Evolutionary conservation across 2,329 filamentous ascomycete genomes (phyloP), one percentile per base, ranked within the genome.

Genomic region (Trichophyton schoenleinii): DNA sequence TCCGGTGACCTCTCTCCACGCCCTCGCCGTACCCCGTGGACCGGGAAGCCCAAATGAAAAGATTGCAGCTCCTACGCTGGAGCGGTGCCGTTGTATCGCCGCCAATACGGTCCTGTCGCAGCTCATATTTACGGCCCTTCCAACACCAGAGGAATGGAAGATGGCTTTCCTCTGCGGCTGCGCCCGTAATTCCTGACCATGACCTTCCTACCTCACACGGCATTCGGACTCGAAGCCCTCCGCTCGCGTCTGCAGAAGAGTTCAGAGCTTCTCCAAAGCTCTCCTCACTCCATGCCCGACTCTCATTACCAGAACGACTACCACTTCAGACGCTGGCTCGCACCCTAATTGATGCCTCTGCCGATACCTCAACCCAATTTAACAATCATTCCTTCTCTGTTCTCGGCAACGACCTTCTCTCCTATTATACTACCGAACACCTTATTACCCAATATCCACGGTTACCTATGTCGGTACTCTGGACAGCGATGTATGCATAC

Each of bases 401-500:
- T 66, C 80, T 97, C 28, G 94, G 94, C 65, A 81, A 85, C 69
- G 86, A 91, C 67, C 81, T 99, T 66, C 83, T 97, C 68, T 86
- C 87, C 73, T 95, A 94, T 78, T 91, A 96, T 74, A 87, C 89
- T 64, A 83, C 88, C 69, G 94, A 99, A 80, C 87, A 87, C 76
- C 83, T 99, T 66, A 78, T 96, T 67, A 90, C 87, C 78, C 88
- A 86, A 70, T 97, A 91, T 75, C 94, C 94, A 13, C 90, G 94
- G 58, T 81, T 99, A 60, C 94, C 94, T 60, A 88, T 94, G 81
- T 77, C 82, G n/a, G 87, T 99, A 61, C 78, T 96, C 59, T 95
- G 90, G 75, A 85, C 91, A 60, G 87, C 90, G 36, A 86, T 95
- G 78, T 86, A 87, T 69, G 91, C 89, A 55, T 97, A 90, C 72